Evolutionary conservation across 495 filamentous ascomycete species (phyloP), one percentile per base, ranked within the genome.

Genomic region (Wilcoxina mikolae): DNA sequence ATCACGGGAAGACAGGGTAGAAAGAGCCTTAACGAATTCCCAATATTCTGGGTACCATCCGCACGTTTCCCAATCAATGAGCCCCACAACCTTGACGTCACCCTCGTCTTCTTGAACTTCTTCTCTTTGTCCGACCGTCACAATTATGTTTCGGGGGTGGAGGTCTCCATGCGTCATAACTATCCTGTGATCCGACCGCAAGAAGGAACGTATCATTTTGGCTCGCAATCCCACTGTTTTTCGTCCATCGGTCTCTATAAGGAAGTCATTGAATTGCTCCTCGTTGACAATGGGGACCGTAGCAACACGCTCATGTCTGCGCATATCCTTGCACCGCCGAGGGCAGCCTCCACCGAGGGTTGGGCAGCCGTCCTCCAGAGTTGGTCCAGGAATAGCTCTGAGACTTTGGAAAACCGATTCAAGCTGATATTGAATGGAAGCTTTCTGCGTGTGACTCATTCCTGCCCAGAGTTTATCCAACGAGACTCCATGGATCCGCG

Each of bases 21-120:
- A 18, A 28, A 58, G 58, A 44, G 69, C 65, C 56, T 70, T 70
- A 3, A 63, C 63, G 59, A 71, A 61, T 50, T 70, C 67, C 70
- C 67, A 71, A 50, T 69, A 69, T 56, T 69, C 65, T 25, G 70
- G 67, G 51, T 71, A 72, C 52, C 58, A 67, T 10, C 70, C 68
- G 29, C 61, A 56, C 51, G 65, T 55, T 49, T 69, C 70, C 70
- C 68, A 72, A 52, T 67, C 68, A 47, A 71, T 52, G 35, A 68
- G 56, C 20, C 50, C 62, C 4, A 46, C 58, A 22, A 70, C 69
- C 50, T 68, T 57, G 10, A 70, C 52, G 4, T 67, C 63, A 26
- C 54, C 63, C 2, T 9, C 42, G 5, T 20, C 7, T 7, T 44
- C 41, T 22, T 5, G 18, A 20, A 44, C 11, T 7, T 44, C 11